Evolutionary conservation across 1,139 yeast species (phyloP).

Genomic region (Suhomyces anneliseae): DNA sequence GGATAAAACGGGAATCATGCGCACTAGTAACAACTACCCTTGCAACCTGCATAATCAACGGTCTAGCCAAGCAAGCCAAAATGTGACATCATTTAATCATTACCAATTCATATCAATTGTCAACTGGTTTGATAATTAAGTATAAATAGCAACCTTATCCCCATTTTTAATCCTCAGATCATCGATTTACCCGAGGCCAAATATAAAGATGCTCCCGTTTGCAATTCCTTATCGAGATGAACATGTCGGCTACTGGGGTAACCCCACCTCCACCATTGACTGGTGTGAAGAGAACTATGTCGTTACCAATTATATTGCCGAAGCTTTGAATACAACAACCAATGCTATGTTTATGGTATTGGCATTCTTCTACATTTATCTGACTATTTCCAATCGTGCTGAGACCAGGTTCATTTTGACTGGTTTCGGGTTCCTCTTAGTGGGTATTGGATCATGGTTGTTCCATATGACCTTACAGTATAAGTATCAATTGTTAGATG

Average conservation of each 20-base stretch:
- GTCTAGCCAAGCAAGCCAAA: neutral
- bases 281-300: slow-evolving; percentile 98
- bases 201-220: slow-evolving; percentile 41
- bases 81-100: neutral
- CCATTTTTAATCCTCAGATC: no score
- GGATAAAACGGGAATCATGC: neutral
- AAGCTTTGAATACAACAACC: slow-evolving; percentile 78
- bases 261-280: slow-evolving; percentile 74
- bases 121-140: neutral
- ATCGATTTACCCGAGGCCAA: no score
- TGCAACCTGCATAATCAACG: neutral
- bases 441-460: slow-evolving; percentile 91
- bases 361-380: slow-evolving; percentile 65
- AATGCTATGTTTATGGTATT: slow-evolving; percentile 68
- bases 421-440: slow-evolving; percentile 77
- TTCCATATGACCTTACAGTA: slow-evolving; percentile 94
- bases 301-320: slow-evolving; percentile 83
- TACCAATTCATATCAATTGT: neutral
- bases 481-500: slow-evolving; percentile 88
- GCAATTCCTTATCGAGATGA: slow-evolving; percentile 49
- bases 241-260: slow-evolving; percentile 49
- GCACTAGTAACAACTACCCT: neutral
- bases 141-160: neutral
- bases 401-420: slow-evolving; percentile 72
- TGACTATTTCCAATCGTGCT: slow-evolving; percentile 58